These are phyloP conservation scores for Hypericum androsaemum DNA, from an alignment of 345 rosid species.

Conservation along the genomic window DNA sequence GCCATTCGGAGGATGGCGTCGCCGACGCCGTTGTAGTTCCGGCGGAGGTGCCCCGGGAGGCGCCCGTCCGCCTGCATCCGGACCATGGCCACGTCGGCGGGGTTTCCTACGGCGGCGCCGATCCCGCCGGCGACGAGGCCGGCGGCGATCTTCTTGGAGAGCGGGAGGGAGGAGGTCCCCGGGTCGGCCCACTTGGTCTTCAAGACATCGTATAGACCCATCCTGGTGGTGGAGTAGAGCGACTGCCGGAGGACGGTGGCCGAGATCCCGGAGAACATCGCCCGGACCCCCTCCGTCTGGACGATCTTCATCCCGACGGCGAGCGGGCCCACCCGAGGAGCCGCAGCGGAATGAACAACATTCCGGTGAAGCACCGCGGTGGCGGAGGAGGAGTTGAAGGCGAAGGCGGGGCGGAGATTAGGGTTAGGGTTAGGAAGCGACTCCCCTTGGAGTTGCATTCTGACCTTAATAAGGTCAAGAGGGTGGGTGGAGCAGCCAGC, in stretches of 20 bases:
- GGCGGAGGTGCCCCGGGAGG: neutral
- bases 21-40: neutral
- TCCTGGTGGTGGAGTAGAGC: neutral
- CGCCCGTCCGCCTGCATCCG: constrained; percentile 5
- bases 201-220: constrained; percentile 2
- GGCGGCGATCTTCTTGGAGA: neutral
- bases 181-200: constrained; percentile 6
- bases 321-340: neutral
- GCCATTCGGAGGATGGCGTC: neutral
- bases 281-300: neutral
- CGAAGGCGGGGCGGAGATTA: constrained; percentile 1
- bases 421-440: neutral
- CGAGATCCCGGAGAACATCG: constrained; percentile 1
- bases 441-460: constrained; percentile 2
- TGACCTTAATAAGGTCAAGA: constrained; percentile 1
- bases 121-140: constrained; percentile 4
- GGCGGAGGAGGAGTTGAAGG: neutral
- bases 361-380: neutral
- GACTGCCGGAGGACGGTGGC: constrained; percentile 5
- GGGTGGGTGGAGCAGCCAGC: constrained; percentile 5
- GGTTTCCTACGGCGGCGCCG: neutral
- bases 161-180: neutral
- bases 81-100: constrained; percentile 4
- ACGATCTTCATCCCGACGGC: constrained; percentile 4
- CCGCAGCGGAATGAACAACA: neutral